Evolutionary conservation across 108 stramenopile genomes (phyloP).

Genomic region (Skeletonema grethae): DNA sequence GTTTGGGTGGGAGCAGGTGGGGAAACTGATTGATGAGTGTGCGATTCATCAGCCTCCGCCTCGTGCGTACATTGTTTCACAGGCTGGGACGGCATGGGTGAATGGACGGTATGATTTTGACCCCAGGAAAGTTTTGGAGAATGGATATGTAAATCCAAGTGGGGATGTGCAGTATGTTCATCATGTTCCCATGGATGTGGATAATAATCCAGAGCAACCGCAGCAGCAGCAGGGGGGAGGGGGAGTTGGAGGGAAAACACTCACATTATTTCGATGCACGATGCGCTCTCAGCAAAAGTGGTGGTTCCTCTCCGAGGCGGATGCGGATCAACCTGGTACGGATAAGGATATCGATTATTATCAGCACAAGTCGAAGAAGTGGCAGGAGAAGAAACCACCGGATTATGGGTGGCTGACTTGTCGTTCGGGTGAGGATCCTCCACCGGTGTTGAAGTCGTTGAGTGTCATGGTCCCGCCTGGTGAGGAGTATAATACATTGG

Average conservation of each 20-base stretch:
- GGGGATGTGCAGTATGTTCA: conserved; percentile 63
- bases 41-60: conserved; percentile 75
- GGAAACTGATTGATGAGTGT: conserved; percentile 66
- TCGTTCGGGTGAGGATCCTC: conserved; percentile 74
- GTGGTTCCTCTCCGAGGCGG: conserved; percentile 98
- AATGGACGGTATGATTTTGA: conserved; percentile 83
- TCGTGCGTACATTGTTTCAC: conserved; percentile 56
- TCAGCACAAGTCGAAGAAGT: conserved; percentile 88
- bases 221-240: not conserved
- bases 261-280: conserved; percentile 91
- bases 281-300: conserved; percentile 97
- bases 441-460: conserved; percentile 63
- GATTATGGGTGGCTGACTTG: conserved; percentile 81
- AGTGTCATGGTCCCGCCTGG: conserved; percentile 79
- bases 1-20: conserved; percentile 86
- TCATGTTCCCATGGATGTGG: conserved; percentile 18
- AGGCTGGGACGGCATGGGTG: conserved; percentile 78
- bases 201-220: not conserved
- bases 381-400: conserved; percentile 84
- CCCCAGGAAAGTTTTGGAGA: conserved; percentile 42
- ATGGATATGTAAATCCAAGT: conserved; percentile 60
- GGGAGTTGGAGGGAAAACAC: conserved; percentile 64
- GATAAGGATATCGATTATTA: conserved; percentile 98
- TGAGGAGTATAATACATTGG: conserved; percentile 75
- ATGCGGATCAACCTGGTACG: conserved; percentile 94